phyloP scores from a whole-genome alignment of 1,139 yeast species.

The Blastobotrys indianensis region DNA sequence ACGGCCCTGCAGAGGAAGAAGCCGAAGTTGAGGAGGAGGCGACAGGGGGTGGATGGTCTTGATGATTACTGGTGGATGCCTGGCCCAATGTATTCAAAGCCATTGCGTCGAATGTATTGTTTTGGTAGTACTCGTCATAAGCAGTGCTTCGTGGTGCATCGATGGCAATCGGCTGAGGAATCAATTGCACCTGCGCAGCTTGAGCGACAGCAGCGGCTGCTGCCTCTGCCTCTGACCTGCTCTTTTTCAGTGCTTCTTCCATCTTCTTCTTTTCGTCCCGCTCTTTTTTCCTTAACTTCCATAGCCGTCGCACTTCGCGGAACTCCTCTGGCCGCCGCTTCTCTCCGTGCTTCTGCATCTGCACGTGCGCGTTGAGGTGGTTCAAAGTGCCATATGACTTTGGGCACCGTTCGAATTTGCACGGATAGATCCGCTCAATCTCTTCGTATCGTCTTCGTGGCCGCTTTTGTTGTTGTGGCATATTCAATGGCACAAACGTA shows the following conservation, averaged over 20 bases:
- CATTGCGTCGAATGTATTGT: too few relatives aligned
- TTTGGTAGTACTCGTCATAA: too few relatives aligned
- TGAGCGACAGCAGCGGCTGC: background rate
- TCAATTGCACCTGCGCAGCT: background rate
- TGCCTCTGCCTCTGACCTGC: background rate
- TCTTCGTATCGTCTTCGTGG: constrained; percentile 66
- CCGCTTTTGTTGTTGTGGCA: constrained; percentile 28
- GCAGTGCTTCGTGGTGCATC: too few relatives aligned
- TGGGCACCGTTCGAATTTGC: constrained; percentile 55
- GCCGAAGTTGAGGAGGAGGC: background rate
- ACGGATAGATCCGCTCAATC: constrained; percentile 59
- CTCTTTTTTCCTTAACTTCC: constrained; percentile 28
- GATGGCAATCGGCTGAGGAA: background rate
- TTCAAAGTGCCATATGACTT: constrained; percentile 74
- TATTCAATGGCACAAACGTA: constrained; percentile 27
- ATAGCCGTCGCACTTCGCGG: constrained; percentile 39
- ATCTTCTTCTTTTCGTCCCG: constrained; percentile 6
- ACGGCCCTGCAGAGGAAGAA: background rate
- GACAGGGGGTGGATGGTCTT: background rate
- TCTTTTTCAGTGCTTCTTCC: background rate
- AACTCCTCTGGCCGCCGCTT: constrained; percentile 68
- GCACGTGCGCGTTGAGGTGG: constrained; percentile 71
- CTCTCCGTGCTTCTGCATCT: constrained; percentile 65
- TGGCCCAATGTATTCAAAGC: too few relatives aligned
- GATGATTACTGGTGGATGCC: too few relatives aligned